These are phyloP conservation scores for Penicillium sp. DNA, from an alignment of 2,329 filamentous ascomycete species.

Conservation along the genomic window DNA sequence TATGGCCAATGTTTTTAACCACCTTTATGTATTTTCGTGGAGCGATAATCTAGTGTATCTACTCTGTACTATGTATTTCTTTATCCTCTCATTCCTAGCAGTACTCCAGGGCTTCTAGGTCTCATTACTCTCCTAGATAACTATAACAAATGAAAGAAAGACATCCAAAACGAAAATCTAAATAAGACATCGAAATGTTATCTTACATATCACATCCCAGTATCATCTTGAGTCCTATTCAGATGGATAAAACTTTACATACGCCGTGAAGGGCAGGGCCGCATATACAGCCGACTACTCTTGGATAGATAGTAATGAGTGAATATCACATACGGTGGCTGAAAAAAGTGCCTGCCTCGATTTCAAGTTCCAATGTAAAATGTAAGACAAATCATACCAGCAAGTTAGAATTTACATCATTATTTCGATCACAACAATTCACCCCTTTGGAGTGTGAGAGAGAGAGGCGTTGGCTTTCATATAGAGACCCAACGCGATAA, in stretches of 20 bases:
- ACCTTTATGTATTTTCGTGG: background rate
- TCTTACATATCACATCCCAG: no score
- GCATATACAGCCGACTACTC: no score
- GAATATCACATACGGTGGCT: background rate
- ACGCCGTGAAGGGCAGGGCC: no score
- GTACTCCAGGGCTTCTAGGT: no score
- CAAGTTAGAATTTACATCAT: background rate
- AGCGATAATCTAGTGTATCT: no score
- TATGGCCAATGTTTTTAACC: background rate
- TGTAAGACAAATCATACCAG: background rate
- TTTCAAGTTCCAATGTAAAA: background rate
- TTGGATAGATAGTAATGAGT: background rate
- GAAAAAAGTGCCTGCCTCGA: background rate
- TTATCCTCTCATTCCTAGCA: no score
- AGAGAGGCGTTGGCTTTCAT: background rate
- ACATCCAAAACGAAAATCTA: no score
- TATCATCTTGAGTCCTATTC: no score
- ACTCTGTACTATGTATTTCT: background rate
- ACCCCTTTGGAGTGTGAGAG: background rate
- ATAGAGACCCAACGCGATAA: background rate
- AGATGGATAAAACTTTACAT: no score
- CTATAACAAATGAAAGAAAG: no score
- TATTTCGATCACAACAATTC: background rate
- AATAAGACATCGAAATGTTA: no score
- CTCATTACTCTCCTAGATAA: no score